Percentiles rank a stretch among this genome's conserved stretches.
Conservation (phyloP, 108 stramenopile genomes). For the Skeletonema menzelii region DNA sequence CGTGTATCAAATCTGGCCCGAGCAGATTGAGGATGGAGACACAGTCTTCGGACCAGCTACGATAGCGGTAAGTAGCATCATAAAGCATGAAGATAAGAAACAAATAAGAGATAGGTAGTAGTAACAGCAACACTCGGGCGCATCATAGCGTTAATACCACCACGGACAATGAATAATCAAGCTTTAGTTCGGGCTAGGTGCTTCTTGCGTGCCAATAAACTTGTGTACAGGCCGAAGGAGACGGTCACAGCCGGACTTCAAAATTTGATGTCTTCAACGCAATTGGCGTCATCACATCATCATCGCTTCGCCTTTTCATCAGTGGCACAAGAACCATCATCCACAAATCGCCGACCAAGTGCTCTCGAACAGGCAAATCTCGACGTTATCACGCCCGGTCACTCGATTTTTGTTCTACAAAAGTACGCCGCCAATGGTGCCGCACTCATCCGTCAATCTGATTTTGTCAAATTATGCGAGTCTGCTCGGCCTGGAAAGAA, state of each 20-base stretch:
- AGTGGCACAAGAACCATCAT: not conserved
- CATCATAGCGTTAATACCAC: not conserved
- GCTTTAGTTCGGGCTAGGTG: conserved; percentile 15
- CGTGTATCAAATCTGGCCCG: too few relatives aligned
- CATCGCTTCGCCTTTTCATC: not conserved
- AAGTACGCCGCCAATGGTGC: conserved; percentile 25
- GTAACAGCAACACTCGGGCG: not conserved
- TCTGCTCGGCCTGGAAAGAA: conserved; percentile 37
- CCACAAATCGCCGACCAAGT: conserved; percentile 10
- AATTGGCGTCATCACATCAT: not conserved
- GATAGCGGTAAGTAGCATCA: too few relatives aligned
- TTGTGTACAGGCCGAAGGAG: not conserved
- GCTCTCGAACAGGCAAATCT: conserved; percentile 53
- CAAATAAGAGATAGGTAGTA: too few relatives aligned
- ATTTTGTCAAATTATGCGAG: conserved; percentile 34
- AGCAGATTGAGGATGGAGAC: too few relatives aligned
- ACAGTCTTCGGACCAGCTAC: too few relatives aligned
- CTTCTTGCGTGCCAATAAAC: conserved; percentile 11
- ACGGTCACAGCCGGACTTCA: not conserved
- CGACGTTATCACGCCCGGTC: conserved; percentile 38
- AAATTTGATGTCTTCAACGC: not conserved
- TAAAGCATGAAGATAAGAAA: too few relatives aligned
- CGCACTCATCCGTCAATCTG: conserved; percentile 33
- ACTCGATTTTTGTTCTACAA: conserved; percentile 41
- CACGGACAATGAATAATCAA: conserved; percentile 23